Percentiles rank a stretch among this genome's conserved stretches.
phyloP scores from a whole-genome alignment of 2,329 filamentous ascomycete genomes.

The Beauveria bassiana region DNA sequence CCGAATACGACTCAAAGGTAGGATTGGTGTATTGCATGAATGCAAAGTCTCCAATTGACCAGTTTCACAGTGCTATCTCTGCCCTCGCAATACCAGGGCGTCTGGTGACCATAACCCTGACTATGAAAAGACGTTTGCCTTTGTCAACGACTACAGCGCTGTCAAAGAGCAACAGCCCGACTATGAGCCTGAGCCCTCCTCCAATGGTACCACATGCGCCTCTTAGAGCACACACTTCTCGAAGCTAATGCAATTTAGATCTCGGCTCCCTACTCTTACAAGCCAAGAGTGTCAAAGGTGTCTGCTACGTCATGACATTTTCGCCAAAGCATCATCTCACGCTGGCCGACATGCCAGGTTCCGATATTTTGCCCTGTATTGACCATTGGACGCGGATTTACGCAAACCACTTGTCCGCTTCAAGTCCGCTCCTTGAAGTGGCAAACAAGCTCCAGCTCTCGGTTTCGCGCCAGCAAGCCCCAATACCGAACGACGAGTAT shows the following conservation, averaged over 20 bases:
- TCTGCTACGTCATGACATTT: slow-evolving; percentile 96
- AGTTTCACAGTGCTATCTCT: slow-evolving; percentile 73
- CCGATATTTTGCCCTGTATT: slow-evolving; percentile 74
- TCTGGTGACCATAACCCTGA: slow-evolving; percentile 79
- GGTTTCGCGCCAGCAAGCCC: slow-evolving; percentile 28
- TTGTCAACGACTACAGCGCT: slow-evolving; percentile 95
- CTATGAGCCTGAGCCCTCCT: slow-evolving; percentile 46
- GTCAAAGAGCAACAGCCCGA: slow-evolving; percentile 88
- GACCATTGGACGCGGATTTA: slow-evolving; percentile 92
- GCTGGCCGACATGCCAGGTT: slow-evolving; percentile 75
- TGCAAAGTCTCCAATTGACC: slow-evolving; percentile 10
- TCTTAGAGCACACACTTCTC: background rate
- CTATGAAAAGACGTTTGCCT: slow-evolving; percentile 83
- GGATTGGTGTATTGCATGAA: slow-evolving; percentile 13
- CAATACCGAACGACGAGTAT: slow-evolving; percentile 63
- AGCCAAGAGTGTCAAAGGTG: slow-evolving; percentile 81
- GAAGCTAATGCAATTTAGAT: slow-evolving; percentile 37
- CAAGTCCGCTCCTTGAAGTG: slow-evolving; percentile 50
- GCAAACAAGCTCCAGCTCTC: slow-evolving; percentile 34
- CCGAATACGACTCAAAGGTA: slow-evolving; percentile 72
- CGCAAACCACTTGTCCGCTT: slow-evolving; percentile 66
- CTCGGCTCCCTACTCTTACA: slow-evolving; percentile 69
- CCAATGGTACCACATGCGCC: slow-evolving; percentile 23
- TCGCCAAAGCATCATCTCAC: slow-evolving; percentile 85
- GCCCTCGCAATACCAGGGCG: slow-evolving; percentile 82